Evolutionary conservation across 345 rosid genomes (phyloP), one percentile per base, ranked within the genome.

Genomic region (Turritis glabra): DNA sequence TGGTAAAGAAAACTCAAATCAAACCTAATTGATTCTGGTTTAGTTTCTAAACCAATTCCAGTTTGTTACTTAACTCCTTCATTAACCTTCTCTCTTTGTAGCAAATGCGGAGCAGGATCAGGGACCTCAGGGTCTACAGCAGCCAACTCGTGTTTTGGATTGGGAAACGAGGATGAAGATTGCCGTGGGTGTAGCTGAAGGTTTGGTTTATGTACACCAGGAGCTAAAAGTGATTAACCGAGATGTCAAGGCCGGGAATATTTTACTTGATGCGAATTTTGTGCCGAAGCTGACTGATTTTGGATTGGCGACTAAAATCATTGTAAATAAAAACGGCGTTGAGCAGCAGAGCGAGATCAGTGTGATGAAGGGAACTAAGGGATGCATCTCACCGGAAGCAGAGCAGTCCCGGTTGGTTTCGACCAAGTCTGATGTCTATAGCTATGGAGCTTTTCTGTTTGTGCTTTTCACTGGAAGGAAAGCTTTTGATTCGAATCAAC

Each of bases 361-460:
- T 0, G 81, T 84, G 71, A 82, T 84, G 43, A 90, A 88, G 91
- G 98, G 96, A 57, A 90, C 96, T 2, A 80, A 67, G 8, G 98
- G 94, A 23, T 92, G 81, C 77, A 82, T 95, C 64, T 60, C 80
- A 17, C 76, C 80, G 21, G 76, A 77, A 33, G 15, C 65, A 48
- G 44, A 53, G 11, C 2, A 62, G 84, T 83, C 79, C 0, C 91
- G 90, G 3, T 84, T 80, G 54, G 76, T 90, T 56, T 80, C 92
- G 15, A 81, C 84, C 44, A 87, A 87, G 77, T 83, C 92, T 2
- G 98, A 92, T 77, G 81, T 88, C 58, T 92, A 88, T 54, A 86
- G 98, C 82, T 92, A 87, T 29, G 97, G 96, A 23, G 90, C 87
- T 52, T 88, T 88, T 13, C 83, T 90, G 68, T 62, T 92, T 61